Evolutionary conservation across 768 basidiomycete genomes (phyloP), one percentile per base, ranked within the genome.

Genomic region (Leccinum imitatum): DNA sequence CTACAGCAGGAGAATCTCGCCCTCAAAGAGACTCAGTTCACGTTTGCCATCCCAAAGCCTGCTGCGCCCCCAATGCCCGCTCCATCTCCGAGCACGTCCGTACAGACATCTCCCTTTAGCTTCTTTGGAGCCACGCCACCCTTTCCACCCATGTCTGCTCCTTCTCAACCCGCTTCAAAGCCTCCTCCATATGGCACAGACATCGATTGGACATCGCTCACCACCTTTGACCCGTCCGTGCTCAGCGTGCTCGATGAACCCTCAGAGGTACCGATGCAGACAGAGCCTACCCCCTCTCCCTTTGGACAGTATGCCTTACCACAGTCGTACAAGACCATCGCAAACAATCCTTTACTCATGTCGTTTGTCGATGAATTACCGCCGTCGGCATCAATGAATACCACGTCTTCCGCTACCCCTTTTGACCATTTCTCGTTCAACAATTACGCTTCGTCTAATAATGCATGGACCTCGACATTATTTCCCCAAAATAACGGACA

Each of bases 1-100:
- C 79, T 98, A 2, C 95, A 95, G 71, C 86, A 85, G 58, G 95
- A 98, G 77, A 96, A 95, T 63, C 75, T 92, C 57, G 76, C 85
- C 54, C 83, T 97, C 66, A 94, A 91, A 73, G 84, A 92, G 69
- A 75, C 83, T 0, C 79, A 87, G 3, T 98, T 97, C 73, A 95
- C 93, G 1, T 96, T 96, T 69, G 74, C 85, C 1, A 82, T 94
- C 47, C 89, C 92, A 19, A 80, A 82, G 48, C 61, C 70, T n/a
- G 60, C 68, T n/a, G 41, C 10, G 0, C 41, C 41, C 46, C 53
- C 65, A 44, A 56, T 68, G 52, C 66, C 71, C 50, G 60, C 66
- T 19, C 65, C 59, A 56, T 60, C 58, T 50, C 59, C 71, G 50
- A 67, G 60, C 9, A 66, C 76, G 5, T 59, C 54, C 5, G 53